These are phyloP conservation scores for Schizopora paradoxa DNA, from an alignment of 1,284 basidiomycete species.

Conservation along the genomic window DNA sequence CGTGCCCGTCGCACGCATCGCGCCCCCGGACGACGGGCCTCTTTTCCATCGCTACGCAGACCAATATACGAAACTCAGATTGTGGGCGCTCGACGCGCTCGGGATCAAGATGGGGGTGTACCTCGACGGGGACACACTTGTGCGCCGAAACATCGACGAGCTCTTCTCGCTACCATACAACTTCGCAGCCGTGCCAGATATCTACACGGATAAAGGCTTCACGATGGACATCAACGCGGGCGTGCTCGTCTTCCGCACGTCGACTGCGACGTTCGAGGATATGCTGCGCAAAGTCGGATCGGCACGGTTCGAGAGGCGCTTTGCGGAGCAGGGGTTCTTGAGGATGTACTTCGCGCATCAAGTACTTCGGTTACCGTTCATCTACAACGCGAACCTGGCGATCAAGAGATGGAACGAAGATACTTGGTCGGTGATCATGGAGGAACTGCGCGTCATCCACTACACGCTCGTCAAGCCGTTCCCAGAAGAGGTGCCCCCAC, in stretches of 20 bases:
- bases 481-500: too few relatives aligned
- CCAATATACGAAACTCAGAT: constrained; percentile 40
- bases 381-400: constrained; percentile 42
- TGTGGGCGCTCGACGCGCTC: constrained; percentile 36
- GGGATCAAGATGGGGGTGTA: constrained; percentile 33
- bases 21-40: constrained; percentile 34
- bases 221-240: constrained; percentile 39
- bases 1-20: constrained; percentile 31
- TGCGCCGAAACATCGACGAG: constrained; percentile 39
- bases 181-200: constrained; percentile 41
- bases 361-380: constrained; percentile 36
- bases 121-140: constrained; percentile 40
- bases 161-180: constrained; percentile 38
- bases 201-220: constrained; percentile 34
- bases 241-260: constrained; percentile 35
- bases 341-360: constrained; percentile 39
- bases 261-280: constrained; percentile 28
- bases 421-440: constrained; percentile 33
- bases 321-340: constrained; percentile 42
- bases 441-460: constrained; percentile 35
- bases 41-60: constrained; percentile 35
- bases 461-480: constrained; percentile 41
- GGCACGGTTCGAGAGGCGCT: constrained; percentile 30
- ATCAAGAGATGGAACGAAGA: constrained; percentile 33
- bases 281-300: constrained; percentile 33